Percentiles rank a stretch among this genome's conserved stretches.
Conservation (phyloP, 1,139 yeast genomes). For the Scheffersomyces parashehatae region DNA sequence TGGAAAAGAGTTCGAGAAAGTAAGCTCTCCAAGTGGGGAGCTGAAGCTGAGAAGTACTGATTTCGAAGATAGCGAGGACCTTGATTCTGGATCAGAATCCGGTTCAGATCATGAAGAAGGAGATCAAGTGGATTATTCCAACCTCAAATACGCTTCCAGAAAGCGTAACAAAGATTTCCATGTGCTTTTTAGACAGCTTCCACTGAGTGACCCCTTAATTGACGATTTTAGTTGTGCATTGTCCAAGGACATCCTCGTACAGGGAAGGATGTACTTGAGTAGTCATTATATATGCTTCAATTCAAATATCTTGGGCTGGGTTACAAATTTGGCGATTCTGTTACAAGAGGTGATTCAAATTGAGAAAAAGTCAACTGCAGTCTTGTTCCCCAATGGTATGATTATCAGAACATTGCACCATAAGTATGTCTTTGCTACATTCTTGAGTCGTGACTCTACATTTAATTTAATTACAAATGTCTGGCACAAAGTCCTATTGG, state of each 20-base stretch:
- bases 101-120: conserved; percentile 9
- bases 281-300: conserved; percentile 65
- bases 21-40: conserved; percentile 6
- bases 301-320: conserved; percentile 74
- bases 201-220: conserved; percentile 53
- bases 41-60: conserved; percentile 5
- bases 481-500: conserved; percentile 52
- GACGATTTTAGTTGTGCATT: conserved; percentile 74
- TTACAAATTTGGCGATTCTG: conserved; percentile 65
- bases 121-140: conserved; percentile 21
- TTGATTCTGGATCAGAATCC: conserved; percentile 4
- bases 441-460: conserved; percentile 65
- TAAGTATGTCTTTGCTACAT: conserved; percentile 71
- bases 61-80: conserved; percentile 8
- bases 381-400: conserved; percentile 73
- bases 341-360: conserved; percentile 69
- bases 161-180: conserved; percentile 68
- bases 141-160: conserved; percentile 29
- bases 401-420: conserved; percentile 70
- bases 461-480: conserved; percentile 61
- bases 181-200: conserved; percentile 55
- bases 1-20: conserved; percentile 8
- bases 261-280: conserved; percentile 68
- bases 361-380: conserved; percentile 73
- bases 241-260: conserved; percentile 68